These are phyloP conservation scores for Neoscytalidium dimidiatum DNA, from an alignment of 2,329 filamentous ascomycete species.

Conservation along the genomic window DNA sequence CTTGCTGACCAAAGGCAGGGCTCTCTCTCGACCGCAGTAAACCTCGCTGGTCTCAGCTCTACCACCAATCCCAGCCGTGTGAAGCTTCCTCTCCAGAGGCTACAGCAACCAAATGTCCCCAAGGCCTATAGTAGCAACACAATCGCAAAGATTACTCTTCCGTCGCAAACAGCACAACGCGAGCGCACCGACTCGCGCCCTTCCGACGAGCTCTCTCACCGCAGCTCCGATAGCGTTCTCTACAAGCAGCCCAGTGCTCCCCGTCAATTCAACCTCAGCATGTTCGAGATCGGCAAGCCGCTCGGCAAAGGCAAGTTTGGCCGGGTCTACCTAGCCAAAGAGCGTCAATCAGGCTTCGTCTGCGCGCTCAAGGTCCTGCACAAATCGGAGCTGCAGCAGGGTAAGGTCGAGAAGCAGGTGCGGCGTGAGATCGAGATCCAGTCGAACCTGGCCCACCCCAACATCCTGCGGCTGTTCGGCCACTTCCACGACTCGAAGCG, in stretches of 20 bases:
- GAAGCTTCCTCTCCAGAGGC: conserved; percentile 75
- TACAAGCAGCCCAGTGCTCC: conserved; percentile 38
- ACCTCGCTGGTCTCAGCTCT: conserved; percentile 50
- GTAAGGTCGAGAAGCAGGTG: conserved; percentile 83
- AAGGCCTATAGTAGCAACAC: conserved; percentile 39
- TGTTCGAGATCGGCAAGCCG: conserved; percentile 90
- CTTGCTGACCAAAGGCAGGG: conserved; percentile 36
- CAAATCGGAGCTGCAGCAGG: conserved; percentile 79
- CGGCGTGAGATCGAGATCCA: conserved; percentile 89
- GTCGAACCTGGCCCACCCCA: conserved; percentile 81
- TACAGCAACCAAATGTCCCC: conserved; percentile 74
- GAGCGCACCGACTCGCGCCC: conserved; percentile 32
- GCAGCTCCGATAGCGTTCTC: conserved; percentile 47
- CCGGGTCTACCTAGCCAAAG: conserved; percentile 80
- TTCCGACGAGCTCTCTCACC: conserved; percentile 31
- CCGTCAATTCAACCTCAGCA: conserved; percentile 77
- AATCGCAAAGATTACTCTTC: conserved; percentile 66
- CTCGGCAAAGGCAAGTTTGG: conserved; percentile 88
- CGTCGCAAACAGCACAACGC: conserved; percentile 65
- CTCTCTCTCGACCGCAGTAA: conserved; percentile 49
- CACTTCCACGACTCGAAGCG: conserved; percentile 90
- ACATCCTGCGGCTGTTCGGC: conserved; percentile 80
- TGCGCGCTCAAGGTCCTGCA: conserved; percentile 85
- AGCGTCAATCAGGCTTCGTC: conserved; percentile 76
- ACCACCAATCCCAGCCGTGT: conserved; percentile 59